Conservation (phyloP, 768 basidiomycete species). For the Russula olivacea region DNA sequence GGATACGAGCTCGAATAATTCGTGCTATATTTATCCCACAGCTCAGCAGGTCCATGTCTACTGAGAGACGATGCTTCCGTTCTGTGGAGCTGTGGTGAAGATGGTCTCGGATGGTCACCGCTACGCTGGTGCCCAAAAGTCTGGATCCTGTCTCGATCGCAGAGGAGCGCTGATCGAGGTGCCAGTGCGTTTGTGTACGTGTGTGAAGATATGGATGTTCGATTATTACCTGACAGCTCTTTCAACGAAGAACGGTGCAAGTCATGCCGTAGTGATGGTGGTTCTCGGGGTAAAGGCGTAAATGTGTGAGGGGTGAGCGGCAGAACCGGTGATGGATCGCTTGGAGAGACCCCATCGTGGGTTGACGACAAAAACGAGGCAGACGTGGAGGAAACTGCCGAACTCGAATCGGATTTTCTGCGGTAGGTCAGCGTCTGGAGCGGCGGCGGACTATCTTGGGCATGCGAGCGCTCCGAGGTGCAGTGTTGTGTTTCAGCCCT, state of each 20-base stretch:
- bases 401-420: conserved; percentile 17
- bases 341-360: conserved; percentile 21
- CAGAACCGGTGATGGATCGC: conserved; percentile 24
- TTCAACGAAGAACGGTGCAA: neutral
- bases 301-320: conserved; percentile 18
- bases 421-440: conserved; percentile 11
- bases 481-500: conserved; percentile 16
- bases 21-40: conserved; percentile 8
- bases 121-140: conserved; percentile 1
- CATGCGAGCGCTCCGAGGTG: conserved; percentile 18
- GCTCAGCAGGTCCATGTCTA: conserved; percentile 1
- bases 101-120: neutral
- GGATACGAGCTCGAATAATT: conserved; percentile 20
- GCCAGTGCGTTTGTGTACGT: conserved; percentile 9
- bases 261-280: neutral
- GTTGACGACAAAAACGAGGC: conserved; percentile 23
- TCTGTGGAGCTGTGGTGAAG: neutral
- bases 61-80: conserved; percentile 1
- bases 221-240: conserved; percentile 8
- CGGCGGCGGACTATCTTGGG: conserved; percentile 7
- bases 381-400: conserved; percentile 22
- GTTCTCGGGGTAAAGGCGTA: conserved; percentile 11
- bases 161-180: conserved; percentile 5
- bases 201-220: conserved; percentile 3
- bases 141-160: conserved; percentile 10